These are phyloP conservation scores for Saturnispora quitensis DNA, from an alignment of 805 yeast genomes.

Conservation along the genomic window DNA sequence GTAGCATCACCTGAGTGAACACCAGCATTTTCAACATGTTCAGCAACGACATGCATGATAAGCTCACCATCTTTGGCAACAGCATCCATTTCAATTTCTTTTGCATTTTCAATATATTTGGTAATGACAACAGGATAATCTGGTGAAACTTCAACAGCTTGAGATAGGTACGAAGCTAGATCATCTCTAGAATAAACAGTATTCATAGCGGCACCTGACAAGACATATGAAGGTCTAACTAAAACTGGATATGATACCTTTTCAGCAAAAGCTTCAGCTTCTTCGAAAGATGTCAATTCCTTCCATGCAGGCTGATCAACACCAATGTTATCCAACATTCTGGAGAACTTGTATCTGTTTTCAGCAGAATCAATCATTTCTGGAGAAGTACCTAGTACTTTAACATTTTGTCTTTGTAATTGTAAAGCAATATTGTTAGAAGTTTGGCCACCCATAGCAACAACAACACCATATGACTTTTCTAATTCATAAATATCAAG, in stretches of 20 bases:
- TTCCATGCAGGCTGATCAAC: slow-evolving; percentile 99
- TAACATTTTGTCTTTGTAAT: slow-evolving; percentile 87
- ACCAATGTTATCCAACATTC: slow-evolving; percentile 92
- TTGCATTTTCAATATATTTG: slow-evolving; percentile 92
- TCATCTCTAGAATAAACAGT: slow-evolving; percentile 88
- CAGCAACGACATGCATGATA: slow-evolving; percentile 95
- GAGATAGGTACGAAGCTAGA: slow-evolving; percentile 75
- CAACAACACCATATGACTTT: slow-evolving; percentile 82
- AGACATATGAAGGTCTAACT: slow-evolving; percentile 94
- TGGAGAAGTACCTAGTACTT: slow-evolving; percentile 94
- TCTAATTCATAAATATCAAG: slow-evolving; percentile 92
- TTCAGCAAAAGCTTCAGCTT: slow-evolving; percentile 88
- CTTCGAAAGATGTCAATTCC: slow-evolving; percentile 85
- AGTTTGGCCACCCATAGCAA: slow-evolving; percentile 98
- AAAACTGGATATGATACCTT: slow-evolving; percentile 88
- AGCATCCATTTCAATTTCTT: slow-evolving; percentile 98
- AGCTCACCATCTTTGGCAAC: slow-evolving; percentile 92
- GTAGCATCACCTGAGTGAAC: slow-evolving; percentile 99
- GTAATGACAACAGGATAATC: slow-evolving; percentile 97
- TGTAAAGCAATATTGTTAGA: slow-evolving; percentile 93
- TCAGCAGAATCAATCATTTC: slow-evolving; percentile 98
- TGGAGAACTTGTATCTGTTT: slow-evolving; percentile 94
- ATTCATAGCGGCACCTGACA: slow-evolving; percentile 99
- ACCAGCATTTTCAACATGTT: slow-evolving; percentile 98
- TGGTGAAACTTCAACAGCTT: slow-evolving; percentile 95